Percentiles rank a stretch among this genome's conserved stretches.
These are phyloP conservation scores for Colletotrichum trifolii DNA, from an alignment of 2,329 filamentous ascomycete genomes.

Conservation along the genomic window DNA sequence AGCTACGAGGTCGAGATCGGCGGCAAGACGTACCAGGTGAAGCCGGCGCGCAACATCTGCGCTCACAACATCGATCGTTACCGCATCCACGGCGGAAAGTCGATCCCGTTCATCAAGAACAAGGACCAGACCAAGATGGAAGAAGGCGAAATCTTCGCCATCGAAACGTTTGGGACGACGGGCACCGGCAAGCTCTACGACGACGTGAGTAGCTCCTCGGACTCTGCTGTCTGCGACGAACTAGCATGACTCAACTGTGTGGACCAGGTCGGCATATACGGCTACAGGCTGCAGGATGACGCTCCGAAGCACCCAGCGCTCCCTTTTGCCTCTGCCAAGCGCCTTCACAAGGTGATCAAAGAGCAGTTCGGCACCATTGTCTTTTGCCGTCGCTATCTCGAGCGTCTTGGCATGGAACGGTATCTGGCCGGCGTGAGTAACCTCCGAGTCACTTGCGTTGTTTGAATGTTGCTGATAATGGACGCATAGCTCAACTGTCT, in stretches of 20 bases:
- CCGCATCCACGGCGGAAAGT: conserved; percentile 92
- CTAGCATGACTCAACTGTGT: neutral
- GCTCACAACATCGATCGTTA: conserved; percentile 92
- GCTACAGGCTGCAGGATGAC: conserved; percentile 57
- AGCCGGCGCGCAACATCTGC: conserved; percentile 87
- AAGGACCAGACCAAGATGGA: conserved; percentile 96
- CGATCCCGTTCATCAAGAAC: conserved; percentile 92
- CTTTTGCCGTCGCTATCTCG: conserved; percentile 71
- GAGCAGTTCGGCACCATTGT: conserved; percentile 72
- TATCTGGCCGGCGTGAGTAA: conserved; percentile 66
- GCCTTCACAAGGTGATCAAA: conserved; percentile 67
- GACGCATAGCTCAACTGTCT: conserved; percentile 64
- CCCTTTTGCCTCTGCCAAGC: conserved; percentile 64
- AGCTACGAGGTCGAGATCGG: conserved; percentile 89
- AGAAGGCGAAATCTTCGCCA: conserved; percentile 94
- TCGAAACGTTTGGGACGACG: conserved; percentile 95
- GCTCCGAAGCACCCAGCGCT: conserved; percentile 48
- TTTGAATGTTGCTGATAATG: neutral
- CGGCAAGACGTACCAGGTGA: conserved; percentile 82
- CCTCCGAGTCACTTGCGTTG: no score
- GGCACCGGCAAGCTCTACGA: conserved; percentile 89
- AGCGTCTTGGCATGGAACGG: conserved; percentile 69
- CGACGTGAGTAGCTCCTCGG: conserved; percentile 66
- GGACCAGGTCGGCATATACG: conserved; percentile 59
- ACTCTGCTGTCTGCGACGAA: no score